These are phyloP conservation scores for Suhomyces kilbournensis DNA, from an alignment of 805 yeast genomes.

Conservation along the genomic window DNA sequence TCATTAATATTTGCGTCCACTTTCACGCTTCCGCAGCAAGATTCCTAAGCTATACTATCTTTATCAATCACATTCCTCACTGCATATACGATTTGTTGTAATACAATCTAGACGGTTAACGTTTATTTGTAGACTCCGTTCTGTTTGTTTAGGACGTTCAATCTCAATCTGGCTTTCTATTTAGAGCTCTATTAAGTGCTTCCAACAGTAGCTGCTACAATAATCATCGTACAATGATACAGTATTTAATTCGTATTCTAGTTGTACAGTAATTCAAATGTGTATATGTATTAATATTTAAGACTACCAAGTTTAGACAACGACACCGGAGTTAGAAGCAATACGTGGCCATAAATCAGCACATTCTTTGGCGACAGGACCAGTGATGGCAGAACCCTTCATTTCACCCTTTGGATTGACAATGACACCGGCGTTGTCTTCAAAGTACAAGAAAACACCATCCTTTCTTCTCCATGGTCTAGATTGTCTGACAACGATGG, in stretches of 20 bases:
- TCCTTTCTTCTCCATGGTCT: slow-evolving; percentile 99
- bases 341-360: slow-evolving; percentile 99
- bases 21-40: too few species aligned
- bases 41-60: too few species aligned
- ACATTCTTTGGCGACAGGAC: slow-evolving; percentile 99
- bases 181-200: not conserved
- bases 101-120: too few species aligned
- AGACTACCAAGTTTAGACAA: slow-evolving; percentile 62
- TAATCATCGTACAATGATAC: too few species aligned
- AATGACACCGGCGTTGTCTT: slow-evolving; percentile 99
- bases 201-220: too few species aligned
- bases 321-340: slow-evolving; percentile 99
- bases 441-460: slow-evolving; percentile 98
- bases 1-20: not conserved
- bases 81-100: too few species aligned
- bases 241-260: too few species aligned
- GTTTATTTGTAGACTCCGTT: too few species aligned
- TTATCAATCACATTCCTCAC: too few species aligned
- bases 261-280: not conserved
- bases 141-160: too few species aligned
- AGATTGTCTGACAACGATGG: slow-evolving; percentile 98
- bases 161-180: not conserved
- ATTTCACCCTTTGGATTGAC: slow-evolving; percentile 99
- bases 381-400: slow-evolving; percentile 99
- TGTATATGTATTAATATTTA: slow-evolving; percentile 1